Base-by-base conservation (phyloP, 83 land plant species). In the Diphasiastrum complanatum region DNA sequence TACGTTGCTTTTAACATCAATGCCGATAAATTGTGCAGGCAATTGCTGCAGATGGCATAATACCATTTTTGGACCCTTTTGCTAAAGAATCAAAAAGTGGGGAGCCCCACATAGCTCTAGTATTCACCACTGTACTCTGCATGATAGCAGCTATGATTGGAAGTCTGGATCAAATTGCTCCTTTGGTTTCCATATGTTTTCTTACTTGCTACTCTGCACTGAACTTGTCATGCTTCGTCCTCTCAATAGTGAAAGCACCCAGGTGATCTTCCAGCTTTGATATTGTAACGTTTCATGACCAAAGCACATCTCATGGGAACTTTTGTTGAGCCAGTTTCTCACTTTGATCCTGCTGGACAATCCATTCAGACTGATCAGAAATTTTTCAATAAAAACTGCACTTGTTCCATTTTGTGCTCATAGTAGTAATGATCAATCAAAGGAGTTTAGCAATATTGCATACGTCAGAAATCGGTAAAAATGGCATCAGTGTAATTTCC, bases 191-290 rank as follows among this genome's bases (percentile, higher is more conserved):
- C 3, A 70, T 70, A 53, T 70, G 73, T 33, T 70, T 70, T 48
- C 73, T 70, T 14, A 70, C 73, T 62, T 70, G 70, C 37, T 70
- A 70, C 45, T 54, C 73, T 1, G 73, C 73, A 23, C 60, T 70
- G 33, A 70, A 70, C 49, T 60, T 70, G 32, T 63, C 68, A 34
- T 70, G 73, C 68, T 51, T 70, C 58, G 45, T 70, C 30, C 70
- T 70, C 26, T 70, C 73, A 4, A 50, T 62, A 5, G 49, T 70
- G 32, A 47, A 63, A 47, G 73, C 73, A 30, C 73, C 73, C 2
- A 70, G 73, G 73, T 70, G 26, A 41, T 11, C 1, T 16, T 2
- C 0, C n/a, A n/a, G 2, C n/a, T n/a, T n/a, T n/a, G n/a, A n/a
- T n/a, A n/a, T n/a, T n/a, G n/a, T n/a, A n/a, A n/a, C n/a, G n/a